Percentiles rank a stretch among this genome's conserved stretches.
Evolutionary conservation across 805 yeast species (phyloP).

Genomic region (Lipomyces mesembrius): DNA sequence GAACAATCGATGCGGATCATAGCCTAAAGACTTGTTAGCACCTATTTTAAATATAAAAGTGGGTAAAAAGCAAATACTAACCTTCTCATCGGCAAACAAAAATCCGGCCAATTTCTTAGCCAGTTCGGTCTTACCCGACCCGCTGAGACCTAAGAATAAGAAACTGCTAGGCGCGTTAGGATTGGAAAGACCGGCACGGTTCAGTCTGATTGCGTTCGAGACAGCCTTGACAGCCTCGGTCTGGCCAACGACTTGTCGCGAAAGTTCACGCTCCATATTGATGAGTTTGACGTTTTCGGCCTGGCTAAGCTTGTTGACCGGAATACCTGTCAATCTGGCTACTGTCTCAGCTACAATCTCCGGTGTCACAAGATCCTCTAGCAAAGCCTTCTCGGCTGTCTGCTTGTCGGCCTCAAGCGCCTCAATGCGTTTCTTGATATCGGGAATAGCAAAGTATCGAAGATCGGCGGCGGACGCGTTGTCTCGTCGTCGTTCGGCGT

Average conservation of each 20-base stretch:
- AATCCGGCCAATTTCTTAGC: constrained; percentile 97
- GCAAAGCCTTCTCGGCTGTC: constrained; percentile 64
- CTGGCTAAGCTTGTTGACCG: constrained; percentile 90
- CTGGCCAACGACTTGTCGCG: constrained; percentile 90
- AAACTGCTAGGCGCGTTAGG: constrained; percentile 92
- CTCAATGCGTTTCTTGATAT: constrained; percentile 73
- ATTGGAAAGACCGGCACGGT: constrained; percentile 92
- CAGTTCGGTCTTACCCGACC: constrained; percentile 97
- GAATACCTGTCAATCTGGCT: constrained; percentile 95
- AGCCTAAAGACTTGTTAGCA: constrained; percentile 49
- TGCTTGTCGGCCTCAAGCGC: constrained; percentile 80
- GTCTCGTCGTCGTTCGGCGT: constrained; percentile 97
- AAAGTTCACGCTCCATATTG: constrained; percentile 87
- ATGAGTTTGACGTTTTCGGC: constrained; percentile 93
- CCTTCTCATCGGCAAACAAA: constrained; percentile 88
- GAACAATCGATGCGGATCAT: constrained; percentile 98
- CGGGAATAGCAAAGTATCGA: constrained; percentile 97
- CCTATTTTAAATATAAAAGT: not conserved
- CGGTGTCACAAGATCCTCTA: constrained; percentile 87
- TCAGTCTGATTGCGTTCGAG: constrained; percentile 88
- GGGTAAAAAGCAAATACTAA: not conserved
- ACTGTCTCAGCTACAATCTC: constrained; percentile 97
- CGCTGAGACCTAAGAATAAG: constrained; percentile 91
- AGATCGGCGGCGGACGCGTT: constrained; percentile 93
- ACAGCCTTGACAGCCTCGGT: constrained; percentile 95